Base-by-base conservation (phyloP, 164 flowering plant genomes). In the Chimonanthus praecox region DNA sequence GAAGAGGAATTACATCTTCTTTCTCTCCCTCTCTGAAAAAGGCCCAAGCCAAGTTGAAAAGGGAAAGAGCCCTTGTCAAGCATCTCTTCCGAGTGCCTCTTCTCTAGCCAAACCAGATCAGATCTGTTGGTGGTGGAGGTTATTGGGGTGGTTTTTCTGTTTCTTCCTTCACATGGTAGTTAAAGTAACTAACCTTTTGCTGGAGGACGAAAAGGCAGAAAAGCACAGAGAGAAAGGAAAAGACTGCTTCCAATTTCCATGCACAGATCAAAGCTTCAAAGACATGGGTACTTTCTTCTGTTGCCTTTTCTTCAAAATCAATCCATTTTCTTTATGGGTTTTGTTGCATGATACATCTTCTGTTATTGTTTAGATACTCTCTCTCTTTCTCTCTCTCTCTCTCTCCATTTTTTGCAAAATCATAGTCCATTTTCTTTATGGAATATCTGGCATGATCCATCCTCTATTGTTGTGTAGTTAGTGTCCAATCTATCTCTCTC, bases 281-380 rank as follows among this genome's bases (percentile, higher is more conserved):
- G 64, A 50, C 71, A 73, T 79, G 85, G 83, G 85, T 81, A 78
- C 85, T 84, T 73, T 48, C 64, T 66, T 79, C 80, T 67, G 70
- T 72, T 79, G 67, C 21, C 76, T 75, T 72, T 81, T 64, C 73
- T 68, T 77, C 79, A 76, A 73, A 73, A 73, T 75, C 73, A 64
- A 63, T 71, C 67, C 54, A 68, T 69, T 67, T 70, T 47, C 77
- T 67, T 16, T 71, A 51, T 66, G 64, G n/a, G 58, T 67, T 58
- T 49, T 64, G 10, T 73, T 71, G 62, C 73, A 72, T 75, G 77
- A 16, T 69, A 47, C 43, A 74, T 74, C 71, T 74, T 49, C 75
- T 49, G 48, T 72, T 69, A 67, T 66, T 60, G 51, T 64, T 21
- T 71, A 50, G 47, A 62, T 72, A 62, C 68, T 61, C 47, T 47